Evolutionary conservation across 306 rosid genomes (phyloP).

Genomic region (Inga laurina): DNA sequence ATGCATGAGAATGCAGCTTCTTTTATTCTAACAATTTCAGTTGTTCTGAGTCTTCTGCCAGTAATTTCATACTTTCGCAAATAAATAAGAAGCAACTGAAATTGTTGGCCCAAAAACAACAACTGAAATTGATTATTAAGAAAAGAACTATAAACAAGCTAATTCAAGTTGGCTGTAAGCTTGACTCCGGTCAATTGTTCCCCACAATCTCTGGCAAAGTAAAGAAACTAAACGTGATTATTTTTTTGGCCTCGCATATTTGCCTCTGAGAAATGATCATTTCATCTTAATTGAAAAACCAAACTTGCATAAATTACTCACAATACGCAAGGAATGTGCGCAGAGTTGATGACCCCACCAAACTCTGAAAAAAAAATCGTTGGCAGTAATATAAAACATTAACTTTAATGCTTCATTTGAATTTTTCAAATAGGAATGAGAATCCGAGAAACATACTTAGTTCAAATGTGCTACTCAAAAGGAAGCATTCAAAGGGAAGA

Average conservation of each 20-base stretch:
- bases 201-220: background rate
- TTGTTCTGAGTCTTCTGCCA: background rate
- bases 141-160: background rate
- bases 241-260: background rate
- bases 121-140: background rate
- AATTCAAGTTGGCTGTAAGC: background rate
- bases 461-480: background rate
- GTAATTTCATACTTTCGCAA: background rate
- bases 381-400: background rate
- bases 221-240: background rate
- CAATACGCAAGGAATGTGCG: background rate
- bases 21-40: background rate
- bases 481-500: background rate
- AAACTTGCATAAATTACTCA: background rate
- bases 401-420: background rate
- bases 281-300: background rate
- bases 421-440: background rate
- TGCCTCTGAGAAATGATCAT: background rate
- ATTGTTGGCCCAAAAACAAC: no score
- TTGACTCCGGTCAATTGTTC: background rate
- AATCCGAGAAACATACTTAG: background rate
- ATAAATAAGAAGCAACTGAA: background rate
- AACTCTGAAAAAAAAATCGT: background rate
- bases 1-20: background rate
- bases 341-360: conserved; percentile 1